These are phyloP conservation scores for Stemphylium lycopersici DNA, from an alignment of 2,329 filamentous ascomycete species.

Conservation along the genomic window DNA sequence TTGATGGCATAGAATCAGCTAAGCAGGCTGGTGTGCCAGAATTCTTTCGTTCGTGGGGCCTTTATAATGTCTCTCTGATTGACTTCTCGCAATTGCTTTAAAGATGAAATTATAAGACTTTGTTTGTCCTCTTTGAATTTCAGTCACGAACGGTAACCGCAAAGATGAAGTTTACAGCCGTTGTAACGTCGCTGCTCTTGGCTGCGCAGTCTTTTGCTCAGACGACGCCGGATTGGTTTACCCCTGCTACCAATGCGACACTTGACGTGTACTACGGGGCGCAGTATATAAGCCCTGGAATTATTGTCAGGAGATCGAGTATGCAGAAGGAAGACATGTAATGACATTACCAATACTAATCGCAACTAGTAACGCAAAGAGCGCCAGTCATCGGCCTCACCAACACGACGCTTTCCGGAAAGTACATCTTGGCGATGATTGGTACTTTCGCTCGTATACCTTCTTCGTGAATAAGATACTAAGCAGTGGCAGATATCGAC, in stretches of 20 bases:
- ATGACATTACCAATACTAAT: not conserved
- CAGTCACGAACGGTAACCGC: no score
- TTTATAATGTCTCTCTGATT: not conserved
- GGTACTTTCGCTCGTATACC: constrained; percentile 23
- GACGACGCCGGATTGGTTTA: constrained; percentile 33
- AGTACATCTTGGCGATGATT: constrained; percentile 40
- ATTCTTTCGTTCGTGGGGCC: not conserved
- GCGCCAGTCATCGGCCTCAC: constrained; percentile 35
- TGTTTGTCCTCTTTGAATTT: not conserved
- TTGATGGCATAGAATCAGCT: not conserved
- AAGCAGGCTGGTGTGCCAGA: not conserved
- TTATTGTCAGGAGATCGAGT: constrained; percentile 39
- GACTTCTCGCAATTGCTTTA: not conserved
- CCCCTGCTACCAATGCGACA: constrained; percentile 27
- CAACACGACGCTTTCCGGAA: constrained; percentile 28
- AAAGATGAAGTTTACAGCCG: constrained; percentile 17
- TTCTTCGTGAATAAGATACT: constrained; percentile 5
- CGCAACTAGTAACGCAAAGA: constrained; percentile 19
- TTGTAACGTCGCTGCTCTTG: constrained; percentile 14
- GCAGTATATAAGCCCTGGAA: constrained; percentile 35
- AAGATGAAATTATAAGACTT: not conserved
- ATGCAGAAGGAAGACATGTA: not conserved
- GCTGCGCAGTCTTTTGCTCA: constrained; percentile 24
- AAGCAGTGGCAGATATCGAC: constrained; percentile 10
- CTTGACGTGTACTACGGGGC: constrained; percentile 42